Evolutionary conservation across 2,329 filamentous ascomycete genomes (phyloP).

Genomic region (Talaromyces sp.): DNA sequence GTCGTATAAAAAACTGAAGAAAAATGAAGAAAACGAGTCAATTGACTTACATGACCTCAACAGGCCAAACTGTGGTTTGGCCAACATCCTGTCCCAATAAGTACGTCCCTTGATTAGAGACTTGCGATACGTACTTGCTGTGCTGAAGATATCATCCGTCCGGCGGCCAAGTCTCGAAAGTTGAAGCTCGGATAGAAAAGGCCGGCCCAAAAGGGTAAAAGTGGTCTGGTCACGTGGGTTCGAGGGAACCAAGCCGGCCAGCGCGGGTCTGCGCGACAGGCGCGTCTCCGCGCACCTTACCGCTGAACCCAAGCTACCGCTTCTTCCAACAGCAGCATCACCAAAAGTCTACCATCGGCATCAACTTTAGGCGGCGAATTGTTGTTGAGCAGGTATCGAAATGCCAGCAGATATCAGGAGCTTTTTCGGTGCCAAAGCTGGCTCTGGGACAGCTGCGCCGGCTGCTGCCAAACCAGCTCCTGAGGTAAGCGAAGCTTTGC

Average conservation of each 20-base stretch:
- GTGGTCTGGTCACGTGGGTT: slow-evolving; percentile 19
- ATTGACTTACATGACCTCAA: slow-evolving; percentile 36
- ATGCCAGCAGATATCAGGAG: slow-evolving; percentile 93
- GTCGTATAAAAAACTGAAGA: not conserved
- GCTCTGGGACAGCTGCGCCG: slow-evolving; percentile 51
- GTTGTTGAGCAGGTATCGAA: not conserved
- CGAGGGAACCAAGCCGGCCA: slow-evolving; percentile 8
- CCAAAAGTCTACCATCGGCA: not conserved
- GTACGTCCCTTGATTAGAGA: slow-evolving; percentile 1
- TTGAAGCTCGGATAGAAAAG: slow-evolving; percentile 5
- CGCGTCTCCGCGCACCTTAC: slow-evolving; percentile 29
- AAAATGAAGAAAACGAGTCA: not conserved
- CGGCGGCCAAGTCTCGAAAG: slow-evolving; percentile 8
- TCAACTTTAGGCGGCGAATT: not conserved
- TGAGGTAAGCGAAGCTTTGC: slow-evolving; percentile 38
- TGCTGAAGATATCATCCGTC: not conserved
- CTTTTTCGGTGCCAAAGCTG: slow-evolving; percentile 80
- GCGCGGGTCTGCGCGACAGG: slow-evolving; percentile 11
- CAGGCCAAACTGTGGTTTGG: slow-evolving; percentile 36
- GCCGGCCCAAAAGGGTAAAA: slow-evolving; percentile 19
- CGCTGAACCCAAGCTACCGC: slow-evolving; percentile 3
- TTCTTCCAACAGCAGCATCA: not conserved
- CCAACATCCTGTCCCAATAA: slow-evolving; percentile 32
- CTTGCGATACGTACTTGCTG: not conserved
- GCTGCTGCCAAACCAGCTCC: slow-evolving; percentile 46